Conservation (phyloP, 2,329 filamentous ascomycete genomes). For the Fusarium caatingaense region DNA sequence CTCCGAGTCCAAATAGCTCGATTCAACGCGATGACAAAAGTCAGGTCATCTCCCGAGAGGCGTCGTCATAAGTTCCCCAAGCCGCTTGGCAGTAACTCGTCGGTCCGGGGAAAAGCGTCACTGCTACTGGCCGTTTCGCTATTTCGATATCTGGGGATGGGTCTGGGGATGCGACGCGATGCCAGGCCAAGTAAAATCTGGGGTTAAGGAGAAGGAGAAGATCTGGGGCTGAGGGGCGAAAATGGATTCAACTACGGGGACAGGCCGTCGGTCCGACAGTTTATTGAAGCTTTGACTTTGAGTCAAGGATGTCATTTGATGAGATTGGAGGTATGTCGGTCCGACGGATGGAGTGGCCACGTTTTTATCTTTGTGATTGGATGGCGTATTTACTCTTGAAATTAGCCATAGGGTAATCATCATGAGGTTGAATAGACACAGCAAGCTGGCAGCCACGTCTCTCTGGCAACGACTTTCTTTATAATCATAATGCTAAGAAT, state of each 20-base stretch:
- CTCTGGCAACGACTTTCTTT: too few species aligned
- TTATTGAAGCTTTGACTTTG: background rate
- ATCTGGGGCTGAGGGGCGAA: conserved; percentile 30
- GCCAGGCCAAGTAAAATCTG: conserved; percentile 29
- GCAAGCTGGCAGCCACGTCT: too few species aligned
- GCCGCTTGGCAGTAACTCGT: conserved; percentile 1
- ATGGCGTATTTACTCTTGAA: fast-evolving
- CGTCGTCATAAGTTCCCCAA: conserved; percentile 16
- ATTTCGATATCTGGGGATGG: background rate
- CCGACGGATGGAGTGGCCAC: background rate
- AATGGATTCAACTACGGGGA: background rate
- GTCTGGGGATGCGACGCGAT: conserved; percentile 22
- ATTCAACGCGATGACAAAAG: background rate
- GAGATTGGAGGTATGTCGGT: background rate
- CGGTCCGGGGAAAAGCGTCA: conserved; percentile 10
- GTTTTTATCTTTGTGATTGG: fast-evolving
- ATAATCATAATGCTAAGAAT: too few species aligned
- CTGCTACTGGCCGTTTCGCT: background rate
- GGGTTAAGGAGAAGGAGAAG: conserved; percentile 32
- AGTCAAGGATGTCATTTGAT: conserved; percentile 1
- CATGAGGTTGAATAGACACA: too few species aligned
- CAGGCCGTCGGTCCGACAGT: conserved; percentile 30
- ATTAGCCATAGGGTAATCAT: background rate
- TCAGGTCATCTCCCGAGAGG: conserved; percentile 13
- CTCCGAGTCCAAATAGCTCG: background rate